Percentiles rank a stretch among this genome's conserved stretches.
These are phyloP conservation scores for Aspergillus mulundensis DNA, from an alignment of 495 filamentous ascomycete genomes.

Conservation along the genomic window DNA sequence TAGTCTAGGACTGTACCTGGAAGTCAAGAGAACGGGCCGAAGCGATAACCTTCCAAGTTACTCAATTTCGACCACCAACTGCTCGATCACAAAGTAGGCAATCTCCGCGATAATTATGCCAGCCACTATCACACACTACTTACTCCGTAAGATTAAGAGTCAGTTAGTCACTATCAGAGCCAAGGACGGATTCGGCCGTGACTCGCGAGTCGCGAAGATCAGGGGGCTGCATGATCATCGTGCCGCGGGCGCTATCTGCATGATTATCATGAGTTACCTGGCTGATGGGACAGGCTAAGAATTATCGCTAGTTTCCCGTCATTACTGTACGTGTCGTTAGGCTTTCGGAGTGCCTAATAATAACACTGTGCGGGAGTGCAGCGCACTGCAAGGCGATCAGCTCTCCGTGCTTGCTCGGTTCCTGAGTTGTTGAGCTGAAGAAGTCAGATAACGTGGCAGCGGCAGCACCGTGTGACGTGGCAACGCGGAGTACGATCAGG, in stretches of 20 bases:
- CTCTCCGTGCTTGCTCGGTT: background rate
- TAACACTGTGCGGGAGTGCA: background rate
- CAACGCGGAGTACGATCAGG: background rate
- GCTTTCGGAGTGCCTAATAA: background rate
- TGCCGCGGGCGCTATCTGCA: background rate
- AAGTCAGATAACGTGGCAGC: background rate
- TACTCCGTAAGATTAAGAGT: no score
- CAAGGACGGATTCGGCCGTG: background rate
- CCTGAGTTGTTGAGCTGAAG: background rate
- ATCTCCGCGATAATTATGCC: background rate
- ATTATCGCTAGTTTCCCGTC: background rate
- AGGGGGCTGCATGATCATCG: background rate
- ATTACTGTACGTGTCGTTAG: background rate
- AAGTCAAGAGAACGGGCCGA: background rate
- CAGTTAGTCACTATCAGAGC: no score
- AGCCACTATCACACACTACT: no score
- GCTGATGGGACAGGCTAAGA: background rate
- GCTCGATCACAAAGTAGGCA: background rate
- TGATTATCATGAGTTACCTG: slow-evolving; percentile 8
- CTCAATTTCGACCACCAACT: background rate
- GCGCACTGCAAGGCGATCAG: background rate
- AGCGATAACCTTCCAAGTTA: background rate
- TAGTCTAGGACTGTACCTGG: background rate
- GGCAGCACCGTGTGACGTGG: background rate
- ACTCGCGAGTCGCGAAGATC: background rate